phyloP scores from a whole-genome alignment of 2,329 filamentous ascomycete genomes.

The Simplicillium aogashimaense region DNA sequence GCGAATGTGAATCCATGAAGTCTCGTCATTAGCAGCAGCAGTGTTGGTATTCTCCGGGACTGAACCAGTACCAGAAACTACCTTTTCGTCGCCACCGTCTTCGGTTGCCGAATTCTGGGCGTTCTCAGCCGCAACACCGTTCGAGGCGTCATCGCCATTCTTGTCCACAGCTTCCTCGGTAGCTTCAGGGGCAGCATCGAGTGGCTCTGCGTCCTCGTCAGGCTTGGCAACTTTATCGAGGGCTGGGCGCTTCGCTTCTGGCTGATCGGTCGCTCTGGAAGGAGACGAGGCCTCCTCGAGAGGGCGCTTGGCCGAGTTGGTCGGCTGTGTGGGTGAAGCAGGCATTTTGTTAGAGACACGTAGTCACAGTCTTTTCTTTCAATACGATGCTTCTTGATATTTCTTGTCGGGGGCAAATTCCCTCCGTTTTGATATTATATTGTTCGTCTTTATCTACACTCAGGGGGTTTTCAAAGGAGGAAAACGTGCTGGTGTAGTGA shows the following conservation, averaged over 20 bases:
- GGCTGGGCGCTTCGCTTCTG: conserved; percentile 92
- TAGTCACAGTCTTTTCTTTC: background rate
- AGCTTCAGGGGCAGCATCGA: conserved; percentile 19
- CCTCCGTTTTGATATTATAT: conserved; percentile 30
- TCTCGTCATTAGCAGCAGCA: conserved; percentile 69
- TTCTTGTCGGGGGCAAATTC: conserved; percentile 10
- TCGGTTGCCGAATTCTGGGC: conserved; percentile 52
- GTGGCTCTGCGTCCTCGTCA: conserved; percentile 42
- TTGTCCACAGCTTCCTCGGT: conserved; percentile 31
- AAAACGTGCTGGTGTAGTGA: conserved; percentile 86
- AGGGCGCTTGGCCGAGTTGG: conserved; percentile 76
- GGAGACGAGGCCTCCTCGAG: conserved; percentile 96
- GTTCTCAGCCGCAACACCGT: conserved; percentile 43
- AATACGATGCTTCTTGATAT: conserved; percentile 19
- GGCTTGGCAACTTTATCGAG: conserved; percentile 83
- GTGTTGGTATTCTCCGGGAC: conserved; percentile 29
- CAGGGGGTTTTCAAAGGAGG: conserved; percentile 67
- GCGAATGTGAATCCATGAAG: conserved; percentile 91
- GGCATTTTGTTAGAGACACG: conserved; percentile 49
- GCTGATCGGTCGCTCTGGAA: conserved; percentile 81
- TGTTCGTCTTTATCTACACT: conserved; percentile 59
- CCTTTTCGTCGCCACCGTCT: conserved; percentile 41
- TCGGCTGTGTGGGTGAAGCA: conserved; percentile 55
- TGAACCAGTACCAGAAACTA: conserved; percentile 24
- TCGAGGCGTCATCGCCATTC: conserved; percentile 39